These are phyloP conservation scores for Citropsis articulata DNA, from an alignment of 345 rosid genomes.

Conservation along the genomic window DNA sequence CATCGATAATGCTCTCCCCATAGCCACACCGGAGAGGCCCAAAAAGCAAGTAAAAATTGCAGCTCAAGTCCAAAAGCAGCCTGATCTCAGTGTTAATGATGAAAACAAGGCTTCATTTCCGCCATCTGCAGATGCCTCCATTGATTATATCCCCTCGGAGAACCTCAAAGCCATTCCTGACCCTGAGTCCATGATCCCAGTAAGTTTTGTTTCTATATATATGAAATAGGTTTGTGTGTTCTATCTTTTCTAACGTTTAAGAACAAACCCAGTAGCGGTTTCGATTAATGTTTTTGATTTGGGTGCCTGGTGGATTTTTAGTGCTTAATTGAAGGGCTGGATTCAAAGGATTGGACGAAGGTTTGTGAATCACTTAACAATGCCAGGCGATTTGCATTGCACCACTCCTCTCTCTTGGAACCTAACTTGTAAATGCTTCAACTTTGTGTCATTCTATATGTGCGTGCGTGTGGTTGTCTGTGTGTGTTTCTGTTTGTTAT, in stretches of 20 bases:
- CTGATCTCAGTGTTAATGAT: conserved; percentile 37
- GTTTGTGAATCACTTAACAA: conserved; percentile 68
- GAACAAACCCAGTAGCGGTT: background rate
- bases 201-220: conserved; percentile 14
- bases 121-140: conserved; percentile 32
- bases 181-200: conserved; percentile 51
- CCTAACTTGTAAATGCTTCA: conserved; percentile 46
- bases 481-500: background rate
- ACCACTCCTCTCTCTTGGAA: conserved; percentile 61
- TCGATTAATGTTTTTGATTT: background rate
- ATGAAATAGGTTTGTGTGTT: background rate
- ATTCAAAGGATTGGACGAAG: conserved; percentile 74
- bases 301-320: conserved; percentile 9
- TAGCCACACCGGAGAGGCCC: conserved; percentile 48
- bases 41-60: conserved; percentile 62
- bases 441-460: background rate
- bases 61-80: conserved; percentile 27
- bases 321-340: conserved; percentile 59
- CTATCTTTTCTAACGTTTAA: background rate
- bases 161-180: conserved; percentile 49
- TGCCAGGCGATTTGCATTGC: conserved; percentile 56
- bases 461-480: accelerated
- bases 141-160: conserved; percentile 72
- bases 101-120: conserved; percentile 56
- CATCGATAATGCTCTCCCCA: conserved; percentile 76